Evolutionary conservation across 768 basidiomycete genomes (phyloP), one percentile per base, ranked within the genome.

Genomic region (Termitomyces sp.): DNA sequence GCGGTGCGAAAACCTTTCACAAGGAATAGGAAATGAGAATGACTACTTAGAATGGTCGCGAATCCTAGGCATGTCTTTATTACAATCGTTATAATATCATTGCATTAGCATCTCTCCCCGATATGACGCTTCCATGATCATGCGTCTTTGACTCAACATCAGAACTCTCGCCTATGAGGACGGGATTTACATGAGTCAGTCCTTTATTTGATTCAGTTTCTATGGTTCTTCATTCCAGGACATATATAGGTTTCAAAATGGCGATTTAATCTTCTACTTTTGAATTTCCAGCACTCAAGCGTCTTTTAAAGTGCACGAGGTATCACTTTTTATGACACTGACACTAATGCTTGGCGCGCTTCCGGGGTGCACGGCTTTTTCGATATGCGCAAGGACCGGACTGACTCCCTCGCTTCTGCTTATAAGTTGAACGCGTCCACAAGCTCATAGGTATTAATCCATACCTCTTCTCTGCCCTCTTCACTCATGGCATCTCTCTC

Each of bases 61-160:
- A 42, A 42, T 51, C 12, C 1, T 58, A 46, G 50, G 57, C 50
- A 36, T 52, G 50, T 52, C 42, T 45, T 52, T 52, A 53, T 45
- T 16, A 12, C 42, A 52, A 46, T 8, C 4, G 1, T 58, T 37
- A 58, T 53, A 41, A 54, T 31, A 54, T 52, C 16, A 39, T 33
- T 33, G 36, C 34, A 42, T 34, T 53, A 58, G 41, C 6, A 2
- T 4, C 15, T 36, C n/a, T n/a, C 8, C 13, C 18, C 27, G 31
- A 39, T 37, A 12, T 39, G 24, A 39, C 18, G 24, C 37, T 24
- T 39, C 8, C 18, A 18, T 24, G 34, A 9, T 9, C 3, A 53
- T 18, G 37, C 52, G 27, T 53, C 52, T 16, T 27, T 47, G 46
- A 47, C 42, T 44, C 42, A 6, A 47, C 16, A 15, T 16, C 15